Evolutionary conservation across 805 yeast species (phyloP).

Genomic region (Cyberlindnera nakhonratchasimensis): DNA sequence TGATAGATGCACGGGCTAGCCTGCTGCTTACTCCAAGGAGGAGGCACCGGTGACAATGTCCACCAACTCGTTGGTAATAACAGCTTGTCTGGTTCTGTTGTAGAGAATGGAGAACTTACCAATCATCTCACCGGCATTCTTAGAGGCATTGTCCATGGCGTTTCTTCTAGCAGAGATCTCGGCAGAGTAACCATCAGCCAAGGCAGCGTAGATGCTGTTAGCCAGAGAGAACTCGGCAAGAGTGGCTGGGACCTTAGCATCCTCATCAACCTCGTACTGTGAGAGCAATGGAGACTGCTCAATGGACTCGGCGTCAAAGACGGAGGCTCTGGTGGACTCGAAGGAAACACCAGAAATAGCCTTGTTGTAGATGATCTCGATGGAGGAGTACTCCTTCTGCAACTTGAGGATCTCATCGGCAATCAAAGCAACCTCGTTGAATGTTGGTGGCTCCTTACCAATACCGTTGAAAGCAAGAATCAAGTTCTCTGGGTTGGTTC

Average conservation of each 20-base stretch:
- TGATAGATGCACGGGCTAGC: conserved; percentile 9
- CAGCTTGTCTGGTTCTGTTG: conserved; percentile 99
- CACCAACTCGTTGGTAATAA: conserved; percentile 98
- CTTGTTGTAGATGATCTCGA: conserved; percentile 83
- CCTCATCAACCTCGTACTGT: conserved; percentile 75
- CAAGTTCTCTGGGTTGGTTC: conserved; percentile 71
- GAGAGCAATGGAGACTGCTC: conserved; percentile 82
- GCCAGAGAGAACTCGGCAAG: conserved; percentile 86
- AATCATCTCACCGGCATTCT: conserved; percentile 99
- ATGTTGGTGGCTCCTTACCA: conserved; percentile 97
- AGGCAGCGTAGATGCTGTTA: conserved; percentile 82
- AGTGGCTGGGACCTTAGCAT: conserved; percentile 63
- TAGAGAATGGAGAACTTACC: conserved; percentile 92
- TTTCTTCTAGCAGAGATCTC: conserved; percentile 98
- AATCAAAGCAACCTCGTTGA: conserved; percentile 82
- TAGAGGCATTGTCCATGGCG: conserved; percentile 99
- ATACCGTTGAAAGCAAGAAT: conserved; percentile 81
- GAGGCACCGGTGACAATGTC: conserved; percentile 99
- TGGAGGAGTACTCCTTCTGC: conserved; percentile 57
- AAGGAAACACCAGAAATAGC: conserved; percentile 86
- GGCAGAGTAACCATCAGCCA: conserved; percentile 98
- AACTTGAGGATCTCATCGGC: conserved; percentile 75
- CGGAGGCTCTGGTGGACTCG: conserved; percentile 71
- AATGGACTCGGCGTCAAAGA: conserved; percentile 67
- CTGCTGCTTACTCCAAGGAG: conserved; percentile 70